These are phyloP conservation scores for Rosa lucieae DNA, from an alignment of 306 rosid species.

Conservation along the genomic window DNA sequence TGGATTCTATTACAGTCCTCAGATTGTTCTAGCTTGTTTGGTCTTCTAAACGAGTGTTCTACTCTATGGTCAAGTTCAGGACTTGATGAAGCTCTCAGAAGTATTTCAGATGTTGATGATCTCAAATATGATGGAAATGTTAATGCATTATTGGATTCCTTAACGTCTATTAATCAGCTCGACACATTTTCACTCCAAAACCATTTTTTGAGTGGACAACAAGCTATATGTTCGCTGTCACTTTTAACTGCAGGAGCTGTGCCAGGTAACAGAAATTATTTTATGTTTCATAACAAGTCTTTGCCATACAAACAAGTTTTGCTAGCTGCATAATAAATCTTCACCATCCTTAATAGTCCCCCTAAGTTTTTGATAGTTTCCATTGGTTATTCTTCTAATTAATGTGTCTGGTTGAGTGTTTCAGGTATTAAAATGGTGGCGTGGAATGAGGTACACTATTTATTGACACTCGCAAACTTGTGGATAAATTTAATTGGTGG, in stretches of 20 bases:
- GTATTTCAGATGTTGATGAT: conserved; percentile 41
- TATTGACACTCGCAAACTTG: conserved; percentile 68
- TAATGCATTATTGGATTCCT: conserved; percentile 57
- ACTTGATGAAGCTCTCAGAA: conserved; percentile 67
- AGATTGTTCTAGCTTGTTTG: conserved; percentile 42
- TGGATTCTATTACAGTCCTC: conserved; percentile 57
- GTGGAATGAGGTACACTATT: conserved; percentile 74
- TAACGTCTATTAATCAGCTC: conserved; percentile 52
- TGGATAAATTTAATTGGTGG: conserved; percentile 76
- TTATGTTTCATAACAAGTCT: background rate
- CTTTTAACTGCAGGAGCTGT: conserved; percentile 55
- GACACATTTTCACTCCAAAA: conserved; percentile 54
- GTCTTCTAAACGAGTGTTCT: conserved; percentile 58
- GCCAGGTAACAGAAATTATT: conserved; percentile 60
- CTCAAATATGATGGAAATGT: conserved; percentile 25
- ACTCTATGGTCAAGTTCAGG: conserved; percentile 74
- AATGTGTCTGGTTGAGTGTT: conserved; percentile 15
- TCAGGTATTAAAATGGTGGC: conserved; percentile 67
- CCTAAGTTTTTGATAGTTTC: background rate
- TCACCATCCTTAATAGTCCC: background rate
- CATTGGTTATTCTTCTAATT: background rate
- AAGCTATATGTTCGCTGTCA: conserved; percentile 63
- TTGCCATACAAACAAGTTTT: background rate
- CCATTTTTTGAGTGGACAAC: conserved; percentile 48
- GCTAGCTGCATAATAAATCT: background rate